These are phyloP conservation scores for Claviceps digitariae DNA, from an alignment of 2,329 filamentous ascomycete species.

Conservation along the genomic window DNA sequence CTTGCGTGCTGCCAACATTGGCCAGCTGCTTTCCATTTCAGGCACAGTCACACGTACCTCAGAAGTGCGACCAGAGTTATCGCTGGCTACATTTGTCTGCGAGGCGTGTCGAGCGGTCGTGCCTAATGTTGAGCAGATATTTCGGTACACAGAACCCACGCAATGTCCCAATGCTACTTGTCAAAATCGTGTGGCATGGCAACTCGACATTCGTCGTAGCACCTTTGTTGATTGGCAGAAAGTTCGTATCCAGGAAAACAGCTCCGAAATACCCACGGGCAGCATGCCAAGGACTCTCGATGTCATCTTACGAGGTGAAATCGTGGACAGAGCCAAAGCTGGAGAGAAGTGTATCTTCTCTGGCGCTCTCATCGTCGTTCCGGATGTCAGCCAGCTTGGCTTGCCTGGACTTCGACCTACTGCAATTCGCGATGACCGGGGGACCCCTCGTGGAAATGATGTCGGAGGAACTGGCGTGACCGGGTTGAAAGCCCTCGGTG, in stretches of 20 bases:
- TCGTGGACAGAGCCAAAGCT: conserved; percentile 93
- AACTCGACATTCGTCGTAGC: conserved; percentile 90
- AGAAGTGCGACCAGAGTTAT: conserved; percentile 88
- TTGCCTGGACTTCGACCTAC: conserved; percentile 76
- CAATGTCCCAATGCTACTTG: conserved; percentile 85
- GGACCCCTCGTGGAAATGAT: conserved; percentile 59
- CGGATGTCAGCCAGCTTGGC: conserved; percentile 88
- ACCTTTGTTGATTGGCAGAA: conserved; percentile 99
- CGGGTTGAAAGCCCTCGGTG: conserved; percentile 83
- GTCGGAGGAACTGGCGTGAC: conserved; percentile 73
- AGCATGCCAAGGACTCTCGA: conserved; percentile 99
- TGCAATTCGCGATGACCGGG: conserved; percentile 69
- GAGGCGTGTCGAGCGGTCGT: conserved; percentile 75
- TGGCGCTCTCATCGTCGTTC: conserved; percentile 88
- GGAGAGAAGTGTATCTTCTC: conserved; percentile 98
- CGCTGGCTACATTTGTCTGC: conserved; percentile 83
- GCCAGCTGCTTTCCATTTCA: conserved; percentile 86
- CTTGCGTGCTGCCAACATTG: conserved; percentile 79
- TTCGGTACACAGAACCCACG: conserved; percentile 91
- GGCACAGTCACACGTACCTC: conserved; percentile 95
- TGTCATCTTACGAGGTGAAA: conserved; percentile 88
- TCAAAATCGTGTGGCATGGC: conserved; percentile 84
- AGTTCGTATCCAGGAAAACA: conserved; percentile 95
- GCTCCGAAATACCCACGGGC: conserved; percentile 91
- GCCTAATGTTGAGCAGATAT: conserved; percentile 90